These are phyloP conservation scores for Licmophora abbreviata DNA, from an alignment of 108 stramenopile species.

Conservation along the genomic window DNA sequence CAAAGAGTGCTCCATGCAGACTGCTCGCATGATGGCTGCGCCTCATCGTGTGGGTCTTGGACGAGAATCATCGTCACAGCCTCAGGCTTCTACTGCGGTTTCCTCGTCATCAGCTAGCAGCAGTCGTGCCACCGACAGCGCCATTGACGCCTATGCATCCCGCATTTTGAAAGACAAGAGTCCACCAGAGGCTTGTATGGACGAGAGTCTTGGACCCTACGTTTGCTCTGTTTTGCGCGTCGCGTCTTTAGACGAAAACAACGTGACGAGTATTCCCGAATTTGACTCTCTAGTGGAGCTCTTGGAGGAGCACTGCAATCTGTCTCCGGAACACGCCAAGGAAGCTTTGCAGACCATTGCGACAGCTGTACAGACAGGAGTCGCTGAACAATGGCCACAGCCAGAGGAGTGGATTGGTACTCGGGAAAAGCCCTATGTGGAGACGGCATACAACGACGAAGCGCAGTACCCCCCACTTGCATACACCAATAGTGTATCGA, in stretches of 20 bases:
- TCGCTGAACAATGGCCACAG: neutral
- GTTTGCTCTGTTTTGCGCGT: conserved; percentile 46
- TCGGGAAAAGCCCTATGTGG: conserved; percentile 11
- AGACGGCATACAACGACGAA: neutral
- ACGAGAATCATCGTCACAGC: too few species aligned
- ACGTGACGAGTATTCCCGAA: conserved; percentile 27
- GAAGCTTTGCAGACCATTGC: conserved; percentile 41
- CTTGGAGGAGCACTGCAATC: conserved; percentile 58
- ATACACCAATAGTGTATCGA: conserved; percentile 1
- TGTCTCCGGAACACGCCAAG: conserved; percentile 26
- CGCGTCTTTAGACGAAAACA: conserved; percentile 10
- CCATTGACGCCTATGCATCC: conserved; percentile 53
- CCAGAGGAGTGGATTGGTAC: neutral
- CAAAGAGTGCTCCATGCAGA: too few species aligned
- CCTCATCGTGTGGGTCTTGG: too few species aligned
- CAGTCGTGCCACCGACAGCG: conserved; percentile 34
- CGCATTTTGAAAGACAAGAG: conserved; percentile 23
- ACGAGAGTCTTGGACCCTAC: conserved; percentile 58
- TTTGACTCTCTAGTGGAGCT: conserved; percentile 61
- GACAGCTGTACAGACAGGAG: conserved; percentile 34
- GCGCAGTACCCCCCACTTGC: neutral
- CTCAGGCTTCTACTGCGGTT: too few species aligned
- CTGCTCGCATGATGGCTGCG: too few species aligned
- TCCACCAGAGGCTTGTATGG: conserved; percentile 39
- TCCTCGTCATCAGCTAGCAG: too few species aligned